Evolutionary conservation across 331 rosid genomes (phyloP).

Genomic region (Quercus phellos): DNA sequence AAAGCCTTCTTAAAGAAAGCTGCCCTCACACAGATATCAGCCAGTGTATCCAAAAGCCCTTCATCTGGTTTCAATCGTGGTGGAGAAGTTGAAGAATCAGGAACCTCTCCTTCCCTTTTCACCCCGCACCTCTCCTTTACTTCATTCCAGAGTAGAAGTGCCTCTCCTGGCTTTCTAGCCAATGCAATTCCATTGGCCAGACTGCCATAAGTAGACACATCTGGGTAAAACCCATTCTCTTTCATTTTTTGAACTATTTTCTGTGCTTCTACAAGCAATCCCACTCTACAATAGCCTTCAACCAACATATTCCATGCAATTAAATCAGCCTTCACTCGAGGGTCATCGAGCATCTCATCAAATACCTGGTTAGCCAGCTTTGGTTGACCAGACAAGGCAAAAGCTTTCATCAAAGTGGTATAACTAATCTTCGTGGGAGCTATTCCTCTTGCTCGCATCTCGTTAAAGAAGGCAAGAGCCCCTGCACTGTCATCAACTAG

Average conservation of each 20-base stretch:
- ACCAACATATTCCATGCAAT: constrained; percentile 96
- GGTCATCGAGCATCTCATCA: constrained; percentile 75
- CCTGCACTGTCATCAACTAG: constrained; percentile 86
- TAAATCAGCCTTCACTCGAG: constrained; percentile 73
- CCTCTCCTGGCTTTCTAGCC: constrained; percentile 95
- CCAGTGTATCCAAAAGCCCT: constrained; percentile 82
- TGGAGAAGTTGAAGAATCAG: constrained; percentile 35
- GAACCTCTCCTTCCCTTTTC: constrained; percentile 28
- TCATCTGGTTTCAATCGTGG: constrained; percentile 83
- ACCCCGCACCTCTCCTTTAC: constrained; percentile 75
- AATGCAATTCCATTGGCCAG: constrained; percentile 74
- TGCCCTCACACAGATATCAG: constrained; percentile 94
- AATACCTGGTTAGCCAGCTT: constrained; percentile 87
- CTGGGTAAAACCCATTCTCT: constrained; percentile 68
- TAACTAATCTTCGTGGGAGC: constrained; percentile 95
- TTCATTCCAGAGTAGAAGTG: constrained; percentile 89
- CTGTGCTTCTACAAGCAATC: constrained; percentile 76
- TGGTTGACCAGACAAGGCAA: constrained; percentile 81
- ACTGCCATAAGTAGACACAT: constrained; percentile 85
- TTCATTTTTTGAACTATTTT: constrained; percentile 69
- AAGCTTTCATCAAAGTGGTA: constrained; percentile 93
- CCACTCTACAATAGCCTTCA: constrained; percentile 85
- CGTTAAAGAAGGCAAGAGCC: constrained; percentile 78
- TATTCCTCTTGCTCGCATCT: constrained; percentile 86
- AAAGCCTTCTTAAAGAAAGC: constrained; percentile 88